These are phyloP conservation scores for Ilyonectria mors-panacis DNA, from an alignment of 2,329 filamentous ascomycete species.

Conservation along the genomic window DNA sequence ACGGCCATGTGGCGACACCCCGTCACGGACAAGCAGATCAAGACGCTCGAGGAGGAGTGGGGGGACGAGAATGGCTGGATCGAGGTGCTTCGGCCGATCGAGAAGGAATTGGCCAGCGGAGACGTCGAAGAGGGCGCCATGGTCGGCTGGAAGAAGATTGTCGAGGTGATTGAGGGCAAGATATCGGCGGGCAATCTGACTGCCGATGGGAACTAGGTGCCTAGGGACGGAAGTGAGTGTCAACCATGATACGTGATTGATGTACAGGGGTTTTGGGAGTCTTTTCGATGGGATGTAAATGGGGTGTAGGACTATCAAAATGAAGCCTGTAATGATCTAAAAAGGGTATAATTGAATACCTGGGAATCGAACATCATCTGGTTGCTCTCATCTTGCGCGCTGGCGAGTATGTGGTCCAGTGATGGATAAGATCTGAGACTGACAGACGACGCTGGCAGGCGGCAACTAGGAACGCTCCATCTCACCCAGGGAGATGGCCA, in stretches of 20 bases:
- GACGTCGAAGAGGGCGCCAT: constrained; percentile 88
- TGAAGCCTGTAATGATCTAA: not conserved
- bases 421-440: not conserved
- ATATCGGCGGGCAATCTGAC: constrained; percentile 45
- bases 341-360: not conserved
- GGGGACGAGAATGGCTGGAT: constrained; percentile 67
- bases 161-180: constrained; percentile 72
- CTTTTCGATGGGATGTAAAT: not conserved
- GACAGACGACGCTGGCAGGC: not conserved
- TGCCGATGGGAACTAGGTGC: not conserved
- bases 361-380: not conserved
- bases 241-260: not conserved
- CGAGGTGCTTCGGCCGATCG: constrained; percentile 79
- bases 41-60: constrained; percentile 82
- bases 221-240: not conserved
- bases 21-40: constrained; percentile 80
- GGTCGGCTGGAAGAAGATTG: constrained; percentile 85
- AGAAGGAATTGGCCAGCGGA: constrained; percentile 87
- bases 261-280: not conserved
- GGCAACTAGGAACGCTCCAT: not conserved
- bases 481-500: not conserved
- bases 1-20: constrained; percentile 92
- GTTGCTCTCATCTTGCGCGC: not conserved
- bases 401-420: not conserved
- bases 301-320: not conserved